phyloP scores from a whole-genome alignment of 1,139 yeast species.

The Zygosaccharomyces sapae region DNA sequence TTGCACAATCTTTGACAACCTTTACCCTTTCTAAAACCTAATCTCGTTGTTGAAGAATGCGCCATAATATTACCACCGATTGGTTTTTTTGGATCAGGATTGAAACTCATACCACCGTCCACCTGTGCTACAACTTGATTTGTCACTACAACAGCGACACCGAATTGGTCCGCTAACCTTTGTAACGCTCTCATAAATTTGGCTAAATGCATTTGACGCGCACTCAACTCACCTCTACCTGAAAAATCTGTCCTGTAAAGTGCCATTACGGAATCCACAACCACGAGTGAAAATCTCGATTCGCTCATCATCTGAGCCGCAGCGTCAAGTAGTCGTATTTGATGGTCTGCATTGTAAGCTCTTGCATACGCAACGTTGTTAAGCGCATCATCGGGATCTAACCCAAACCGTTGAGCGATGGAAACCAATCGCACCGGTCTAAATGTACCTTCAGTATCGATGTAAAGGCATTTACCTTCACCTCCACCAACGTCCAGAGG shows the following conservation, averaged over 20 bases:
- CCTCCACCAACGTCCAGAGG: slow-evolving; percentile 99
- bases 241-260: slow-evolving; percentile 90
- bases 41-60: slow-evolving; percentile 90
- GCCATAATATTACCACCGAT: slow-evolving; percentile 98
- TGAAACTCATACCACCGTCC: slow-evolving; percentile 83
- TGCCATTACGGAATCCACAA: slow-evolving; percentile 96
- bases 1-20: slow-evolving; percentile 92
- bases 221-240: slow-evolving; percentile 95
- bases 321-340: slow-evolving; percentile 74
- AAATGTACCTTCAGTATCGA: slow-evolving; percentile 96
- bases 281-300: slow-evolving; percentile 72
- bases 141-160: slow-evolving; percentile 96
- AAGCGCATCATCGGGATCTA: slow-evolving; percentile 90
- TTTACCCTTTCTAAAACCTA: slow-evolving; percentile 83
- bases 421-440: slow-evolving; percentile 87
- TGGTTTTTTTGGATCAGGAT: slow-evolving; percentile 98
- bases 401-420: slow-evolving; percentile 86
- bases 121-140: slow-evolving; percentile 98
- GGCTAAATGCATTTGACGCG: slow-evolving; percentile 92
- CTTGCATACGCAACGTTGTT: slow-evolving; percentile 97
- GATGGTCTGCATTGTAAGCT: slow-evolving; percentile 97
- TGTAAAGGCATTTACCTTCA: slow-evolving; percentile 93
- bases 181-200: slow-evolving; percentile 88
- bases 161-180: slow-evolving; percentile 93
- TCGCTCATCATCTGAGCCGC: slow-evolving; percentile 98